Percentiles rank a stretch among this genome's conserved stretches.
These are phyloP conservation scores for Hemisphaericaspora nanyangensis DNA, from an alignment of 805 yeast species.

Conservation along the genomic window DNA sequence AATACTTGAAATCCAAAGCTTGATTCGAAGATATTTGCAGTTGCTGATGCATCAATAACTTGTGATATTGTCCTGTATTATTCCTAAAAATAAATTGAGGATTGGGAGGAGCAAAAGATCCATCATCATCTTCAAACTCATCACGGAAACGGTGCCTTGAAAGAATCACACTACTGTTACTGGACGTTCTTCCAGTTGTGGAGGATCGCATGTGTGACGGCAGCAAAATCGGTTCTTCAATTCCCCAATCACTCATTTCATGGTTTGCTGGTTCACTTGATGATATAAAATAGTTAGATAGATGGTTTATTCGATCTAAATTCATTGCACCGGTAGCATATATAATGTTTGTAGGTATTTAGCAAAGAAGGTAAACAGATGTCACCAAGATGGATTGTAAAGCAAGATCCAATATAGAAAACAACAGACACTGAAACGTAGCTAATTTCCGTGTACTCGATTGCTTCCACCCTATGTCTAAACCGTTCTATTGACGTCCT, in stretches of 20 bases:
- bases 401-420: too few relatives aligned
- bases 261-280: background rate
- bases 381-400: too few relatives aligned
- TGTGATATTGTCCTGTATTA: too few relatives aligned
- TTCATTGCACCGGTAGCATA: slow-evolving; percentile 13
- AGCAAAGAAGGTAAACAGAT: too few relatives aligned
- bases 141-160: too few relatives aligned
- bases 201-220: background rate
- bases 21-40: background rate
- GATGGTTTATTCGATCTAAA: slow-evolving; percentile 23
- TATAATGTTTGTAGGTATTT: too few relatives aligned
- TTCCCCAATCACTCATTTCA: slow-evolving; percentile 35
- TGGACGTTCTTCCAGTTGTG: background rate
- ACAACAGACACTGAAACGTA: too few relatives aligned
- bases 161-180: background rate
- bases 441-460: too few relatives aligned
- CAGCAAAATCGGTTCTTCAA: slow-evolving; percentile 19
- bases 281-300: slow-evolving; percentile 19
- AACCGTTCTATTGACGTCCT: too few relatives aligned
- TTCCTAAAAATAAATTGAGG: too few relatives aligned
- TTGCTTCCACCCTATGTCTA: too few relatives aligned
- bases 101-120: background rate
- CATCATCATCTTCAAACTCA: background rate
- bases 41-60: too few relatives aligned
- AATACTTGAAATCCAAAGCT: slow-evolving; percentile 1